Evolutionary conservation across 2,329 filamentous ascomycete genomes (phyloP).

Genomic region (Colletotrichum musae): DNA sequence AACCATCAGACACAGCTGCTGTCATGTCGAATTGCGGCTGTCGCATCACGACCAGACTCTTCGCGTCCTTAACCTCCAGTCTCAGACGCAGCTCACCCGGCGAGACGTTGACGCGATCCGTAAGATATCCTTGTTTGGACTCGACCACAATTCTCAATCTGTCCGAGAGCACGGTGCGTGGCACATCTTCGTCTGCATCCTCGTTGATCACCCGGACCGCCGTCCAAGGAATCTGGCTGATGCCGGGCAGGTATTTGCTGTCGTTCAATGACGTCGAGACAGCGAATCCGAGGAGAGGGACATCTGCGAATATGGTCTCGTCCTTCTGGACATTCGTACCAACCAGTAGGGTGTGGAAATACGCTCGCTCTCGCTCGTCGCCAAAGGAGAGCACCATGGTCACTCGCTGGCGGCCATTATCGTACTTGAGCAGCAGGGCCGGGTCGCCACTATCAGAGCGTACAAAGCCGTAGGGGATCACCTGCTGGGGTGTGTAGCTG

Average conservation of each 20-base stretch:
- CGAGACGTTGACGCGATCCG: constrained; percentile 86
- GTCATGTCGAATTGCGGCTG: constrained; percentile 84
- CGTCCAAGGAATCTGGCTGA: constrained; percentile 74
- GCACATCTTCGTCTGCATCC: constrained; percentile 73
- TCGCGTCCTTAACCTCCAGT: constrained; percentile 73
- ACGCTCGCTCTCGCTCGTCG: constrained; percentile 78
- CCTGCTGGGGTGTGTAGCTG: constrained; percentile 73
- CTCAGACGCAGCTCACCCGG: constrained; percentile 80
- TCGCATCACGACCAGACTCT: constrained; percentile 77
- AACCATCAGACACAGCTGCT: constrained; percentile 79
- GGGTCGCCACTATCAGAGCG: constrained; percentile 79
- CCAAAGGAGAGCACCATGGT: constrained; percentile 85
- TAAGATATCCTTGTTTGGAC: constrained; percentile 82
- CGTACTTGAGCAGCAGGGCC: constrained; percentile 79
- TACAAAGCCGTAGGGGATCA: constrained; percentile 84
- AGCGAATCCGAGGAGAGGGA: constrained; percentile 75
- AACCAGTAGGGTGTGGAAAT: constrained; percentile 80
- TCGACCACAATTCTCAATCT: constrained; percentile 82
- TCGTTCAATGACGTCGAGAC: constrained; percentile 69
- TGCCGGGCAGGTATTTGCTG: constrained; percentile 63
- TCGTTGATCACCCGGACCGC: constrained; percentile 80
- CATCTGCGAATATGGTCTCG: constrained; percentile 80
- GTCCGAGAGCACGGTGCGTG: constrained; percentile 82
- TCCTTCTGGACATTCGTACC: constrained; percentile 78
- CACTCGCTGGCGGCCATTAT: constrained; percentile 75